Evolutionary conservation across 1,139 yeast genomes (phyloP).

Genomic region (Arxiozyma bovina): DNA sequence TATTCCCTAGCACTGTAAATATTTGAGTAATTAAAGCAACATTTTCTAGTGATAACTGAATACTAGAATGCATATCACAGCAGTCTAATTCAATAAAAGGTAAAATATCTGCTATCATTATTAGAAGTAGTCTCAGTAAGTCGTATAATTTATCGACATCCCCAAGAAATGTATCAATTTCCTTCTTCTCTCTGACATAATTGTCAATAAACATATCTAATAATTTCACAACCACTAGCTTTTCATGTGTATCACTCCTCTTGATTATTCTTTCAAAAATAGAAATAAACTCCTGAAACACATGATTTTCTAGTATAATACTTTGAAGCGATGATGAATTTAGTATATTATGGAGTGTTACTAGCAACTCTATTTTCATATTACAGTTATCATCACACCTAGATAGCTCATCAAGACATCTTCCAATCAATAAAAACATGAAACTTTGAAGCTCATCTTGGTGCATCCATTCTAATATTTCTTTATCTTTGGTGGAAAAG

Average conservation of each 20-base stretch:
- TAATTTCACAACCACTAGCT: conserved; percentile 46
- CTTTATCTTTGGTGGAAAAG: conserved; percentile 45
- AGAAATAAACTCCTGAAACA: conserved; percentile 70
- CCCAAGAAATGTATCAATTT: conserved; percentile 36
- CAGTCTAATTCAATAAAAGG: conserved; percentile 49
- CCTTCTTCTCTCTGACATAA: conserved; percentile 25
- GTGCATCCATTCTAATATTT: conserved; percentile 33
- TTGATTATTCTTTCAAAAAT: conserved; percentile 64
- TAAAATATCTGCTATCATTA: conserved; percentile 50
- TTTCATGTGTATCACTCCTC: conserved; percentile 48
- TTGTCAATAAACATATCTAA: conserved; percentile 41
- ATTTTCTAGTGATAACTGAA: conserved; percentile 29
- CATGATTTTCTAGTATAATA: conserved; percentile 54
- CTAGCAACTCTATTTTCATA: conserved; percentile 37
- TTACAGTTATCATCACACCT: conserved; percentile 24
- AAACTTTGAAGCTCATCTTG: conserved; percentile 59
- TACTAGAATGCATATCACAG: conserved; percentile 20
- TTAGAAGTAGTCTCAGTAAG: conserved; percentile 60
- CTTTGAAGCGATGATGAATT: conserved; percentile 50
- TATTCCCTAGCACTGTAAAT: conserved; percentile 48
- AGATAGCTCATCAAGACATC: conserved; percentile 69
- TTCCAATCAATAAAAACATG: conserved; percentile 73
- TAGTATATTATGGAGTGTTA: conserved; percentile 50
- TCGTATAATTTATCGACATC: conserved; percentile 76
- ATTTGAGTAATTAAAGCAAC: conserved; percentile 43